phyloP scores from a whole-genome alignment of 2,329 filamentous ascomycete species.

The Emmonsia crescens region DNA sequence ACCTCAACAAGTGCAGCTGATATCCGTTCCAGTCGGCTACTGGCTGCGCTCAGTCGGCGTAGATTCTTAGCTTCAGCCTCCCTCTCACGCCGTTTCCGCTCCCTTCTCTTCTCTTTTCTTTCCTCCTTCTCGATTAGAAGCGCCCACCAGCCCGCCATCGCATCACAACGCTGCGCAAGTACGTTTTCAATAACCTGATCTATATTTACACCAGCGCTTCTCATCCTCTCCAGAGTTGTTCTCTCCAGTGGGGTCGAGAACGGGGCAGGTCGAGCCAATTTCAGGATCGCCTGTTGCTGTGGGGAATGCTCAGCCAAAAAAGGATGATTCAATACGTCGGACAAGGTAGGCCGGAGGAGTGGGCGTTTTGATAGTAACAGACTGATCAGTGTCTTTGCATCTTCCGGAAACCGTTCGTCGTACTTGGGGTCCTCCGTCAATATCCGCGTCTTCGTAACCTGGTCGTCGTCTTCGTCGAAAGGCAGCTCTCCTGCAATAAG shows the following conservation, averaged over 20 bases:
- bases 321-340: conserved; percentile 76
- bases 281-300: conserved; percentile 79
- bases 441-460: conserved; percentile 72
- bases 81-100: conserved; percentile 73
- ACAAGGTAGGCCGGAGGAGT: conserved; percentile 65
- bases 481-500: conserved; percentile 72
- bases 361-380: conserved; percentile 83
- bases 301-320: conserved; percentile 82
- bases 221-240: conserved; percentile 84
- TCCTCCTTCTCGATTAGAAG: conserved; percentile 89
- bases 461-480: conserved; percentile 93
- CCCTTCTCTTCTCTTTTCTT: conserved; percentile 67
- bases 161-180: conserved; percentile 76
- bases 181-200: conserved; percentile 94
- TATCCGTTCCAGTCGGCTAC: conserved; percentile 71
- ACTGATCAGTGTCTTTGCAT: conserved; percentile 67
- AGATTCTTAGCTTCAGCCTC: conserved; percentile 72
- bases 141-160: conserved; percentile 91
- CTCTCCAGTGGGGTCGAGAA: conserved; percentile 84
- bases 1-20: conserved; percentile 68
- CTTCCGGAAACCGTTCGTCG: conserved; percentile 65
- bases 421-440: conserved; percentile 76
- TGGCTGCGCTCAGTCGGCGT: conserved; percentile 76
- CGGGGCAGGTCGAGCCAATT: conserved; percentile 65
- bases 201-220: conserved; percentile 83